These are phyloP conservation scores for Coemansia sp. DNA, from an alignment of 192 early-diverging fungal species.

Conservation along the genomic window DNA sequence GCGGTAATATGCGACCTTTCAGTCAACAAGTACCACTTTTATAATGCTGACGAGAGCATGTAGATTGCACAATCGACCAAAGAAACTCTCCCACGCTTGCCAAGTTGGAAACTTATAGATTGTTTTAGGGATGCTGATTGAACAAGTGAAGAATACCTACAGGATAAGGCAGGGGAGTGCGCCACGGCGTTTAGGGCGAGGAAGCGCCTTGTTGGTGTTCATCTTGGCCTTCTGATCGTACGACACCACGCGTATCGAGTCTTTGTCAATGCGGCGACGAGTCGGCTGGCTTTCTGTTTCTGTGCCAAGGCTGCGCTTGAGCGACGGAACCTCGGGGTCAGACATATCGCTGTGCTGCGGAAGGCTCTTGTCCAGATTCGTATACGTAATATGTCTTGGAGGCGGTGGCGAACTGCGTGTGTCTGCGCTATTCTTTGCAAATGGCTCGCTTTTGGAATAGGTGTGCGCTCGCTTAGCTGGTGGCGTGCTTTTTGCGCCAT, in stretches of 20 bases:
- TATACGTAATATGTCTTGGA: not conserved
- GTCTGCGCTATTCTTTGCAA: not conserved
- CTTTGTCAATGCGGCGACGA: constrained; percentile 8
- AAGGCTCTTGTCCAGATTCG: not conserved
- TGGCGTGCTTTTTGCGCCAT: not conserved
- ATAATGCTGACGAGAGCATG: no score
- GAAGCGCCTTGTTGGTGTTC: constrained; percentile 36
- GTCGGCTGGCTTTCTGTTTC: constrained; percentile 8
- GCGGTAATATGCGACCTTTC: no score
- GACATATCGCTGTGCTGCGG: not conserved
- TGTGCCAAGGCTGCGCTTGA: constrained; percentile 9
- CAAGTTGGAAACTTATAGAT: no score
- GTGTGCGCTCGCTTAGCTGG: not conserved
- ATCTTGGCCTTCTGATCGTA: not conserved
- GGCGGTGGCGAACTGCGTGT: constrained; percentile 12
- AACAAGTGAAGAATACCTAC: constrained; percentile 14
- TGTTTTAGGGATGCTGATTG: constrained; percentile 5
- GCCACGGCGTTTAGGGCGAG: constrained; percentile 15
- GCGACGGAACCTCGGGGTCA: not conserved
- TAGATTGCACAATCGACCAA: no score
- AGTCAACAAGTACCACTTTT: no score
- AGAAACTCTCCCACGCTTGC: no score
- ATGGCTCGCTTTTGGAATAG: not conserved
- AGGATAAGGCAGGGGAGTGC: constrained; percentile 6
- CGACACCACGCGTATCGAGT: constrained; percentile 1